A percentile compares a stretch with the other conserved stretches of the same genome.
Conservation (phyloP, 148 eudicot species). For the Cornus kousa region DNA sequence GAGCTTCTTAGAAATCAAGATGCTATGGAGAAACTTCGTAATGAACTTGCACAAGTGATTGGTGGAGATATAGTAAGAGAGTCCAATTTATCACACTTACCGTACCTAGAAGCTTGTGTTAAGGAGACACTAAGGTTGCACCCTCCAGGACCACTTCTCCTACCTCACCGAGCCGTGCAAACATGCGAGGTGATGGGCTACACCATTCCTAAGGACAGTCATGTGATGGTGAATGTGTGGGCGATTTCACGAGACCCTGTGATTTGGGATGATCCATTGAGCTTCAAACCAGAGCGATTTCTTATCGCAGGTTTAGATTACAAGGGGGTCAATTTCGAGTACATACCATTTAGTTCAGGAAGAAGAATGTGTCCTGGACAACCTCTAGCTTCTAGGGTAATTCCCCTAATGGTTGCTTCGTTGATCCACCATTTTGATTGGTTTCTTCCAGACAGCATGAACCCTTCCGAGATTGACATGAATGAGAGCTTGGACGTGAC, state of each 20-base stretch:
- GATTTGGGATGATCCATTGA: conserved; percentile 26
- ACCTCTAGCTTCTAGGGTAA: conserved; percentile 13
- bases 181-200: conserved; percentile 20
- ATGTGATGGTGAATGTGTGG: conserved; percentile 24
- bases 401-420: conserved; percentile 3
- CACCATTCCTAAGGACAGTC: conserved; percentile 23
- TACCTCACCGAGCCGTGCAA: conserved; percentile 17
- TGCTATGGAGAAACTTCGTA: conserved; percentile 16
- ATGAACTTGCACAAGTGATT: conserved; percentile 8
- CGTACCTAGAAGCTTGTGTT: conserved; percentile 28
- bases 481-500: neutral
- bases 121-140: conserved; percentile 21
- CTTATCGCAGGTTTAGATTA: conserved; percentile 9
- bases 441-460: neutral
- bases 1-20: conserved; percentile 17
- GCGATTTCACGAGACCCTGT: conserved; percentile 31
- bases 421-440: neutral
- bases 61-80: neutral
- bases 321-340: conserved; percentile 22
- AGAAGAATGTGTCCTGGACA: conserved; percentile 40
- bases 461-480: neutral
- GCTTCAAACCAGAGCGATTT: conserved; percentile 39
- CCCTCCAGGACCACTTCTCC: conserved; percentile 19
- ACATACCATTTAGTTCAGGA: conserved; percentile 29
- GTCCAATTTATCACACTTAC: conserved; percentile 17